Percentiles rank a stretch among this genome's conserved stretches.
Conservation (phyloP, 2,329 filamentous ascomycete genomes). For the Colletotrichum sp. region DNA sequence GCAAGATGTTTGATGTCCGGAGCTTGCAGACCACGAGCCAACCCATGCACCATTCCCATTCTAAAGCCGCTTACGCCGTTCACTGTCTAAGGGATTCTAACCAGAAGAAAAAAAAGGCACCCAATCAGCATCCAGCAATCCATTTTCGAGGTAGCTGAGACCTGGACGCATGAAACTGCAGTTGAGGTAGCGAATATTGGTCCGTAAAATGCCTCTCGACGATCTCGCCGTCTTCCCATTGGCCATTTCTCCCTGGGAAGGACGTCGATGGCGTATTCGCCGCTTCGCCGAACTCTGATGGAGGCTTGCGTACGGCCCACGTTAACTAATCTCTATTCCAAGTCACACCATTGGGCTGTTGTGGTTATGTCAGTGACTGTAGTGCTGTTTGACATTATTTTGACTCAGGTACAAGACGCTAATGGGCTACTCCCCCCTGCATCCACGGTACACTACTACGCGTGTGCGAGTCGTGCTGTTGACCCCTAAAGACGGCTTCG, state of each 20-base stretch:
- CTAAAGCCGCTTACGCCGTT: too few relatives aligned
- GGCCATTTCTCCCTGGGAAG: too few relatives aligned
- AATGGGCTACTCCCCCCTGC: accelerated
- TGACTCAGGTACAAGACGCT: accelerated
- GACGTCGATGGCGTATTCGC: too few relatives aligned
- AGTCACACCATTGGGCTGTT: not conserved
- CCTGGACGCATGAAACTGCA: too few relatives aligned
- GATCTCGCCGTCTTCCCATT: too few relatives aligned
- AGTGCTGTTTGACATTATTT: not conserved
- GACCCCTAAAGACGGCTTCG: not conserved
- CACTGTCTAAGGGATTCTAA: too few relatives aligned
- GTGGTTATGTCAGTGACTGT: not conserved
- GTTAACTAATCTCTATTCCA: not conserved
- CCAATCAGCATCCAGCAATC: too few relatives aligned
- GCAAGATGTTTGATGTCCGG: accelerated
- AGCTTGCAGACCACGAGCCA: accelerated
- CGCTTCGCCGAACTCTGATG: not conserved
- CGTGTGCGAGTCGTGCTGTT: not conserved
- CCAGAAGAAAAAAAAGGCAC: too few relatives aligned
- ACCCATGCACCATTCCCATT: not conserved
- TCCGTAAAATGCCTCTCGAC: too few relatives aligned
- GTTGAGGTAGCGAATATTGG: too few relatives aligned
- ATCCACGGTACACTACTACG: not conserved
- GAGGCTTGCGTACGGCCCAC: accelerated
- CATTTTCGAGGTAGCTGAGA: too few relatives aligned